These are phyloP conservation scores for Sporothrix luriei DNA, from an alignment of 2,329 filamentous ascomycete genomes.

Conservation along the genomic window DNA sequence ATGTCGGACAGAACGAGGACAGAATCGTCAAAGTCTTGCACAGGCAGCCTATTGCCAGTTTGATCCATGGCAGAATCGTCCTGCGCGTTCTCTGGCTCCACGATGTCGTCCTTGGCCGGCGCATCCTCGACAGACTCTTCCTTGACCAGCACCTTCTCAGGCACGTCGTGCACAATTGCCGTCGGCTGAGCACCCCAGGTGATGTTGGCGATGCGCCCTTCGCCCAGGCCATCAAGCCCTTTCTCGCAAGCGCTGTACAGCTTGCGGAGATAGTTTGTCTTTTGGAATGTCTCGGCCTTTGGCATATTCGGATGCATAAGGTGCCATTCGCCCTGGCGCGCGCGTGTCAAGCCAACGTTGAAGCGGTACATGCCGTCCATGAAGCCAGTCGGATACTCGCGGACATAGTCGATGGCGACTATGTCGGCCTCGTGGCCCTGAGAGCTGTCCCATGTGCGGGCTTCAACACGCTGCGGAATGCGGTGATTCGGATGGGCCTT, in stretches of 20 bases:
- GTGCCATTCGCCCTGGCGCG: slow-evolving; percentile 50
- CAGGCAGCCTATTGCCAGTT: too few relatives aligned
- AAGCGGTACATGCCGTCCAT: slow-evolving; percentile 51
- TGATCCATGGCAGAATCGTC: too few relatives aligned
- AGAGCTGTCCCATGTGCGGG: slow-evolving; percentile 50
- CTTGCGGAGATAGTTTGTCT: slow-evolving; percentile 33
- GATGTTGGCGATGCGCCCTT: slow-evolving; percentile 34
- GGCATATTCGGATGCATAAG: slow-evolving; percentile 49
- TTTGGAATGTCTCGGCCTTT: background rate
- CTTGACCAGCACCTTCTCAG: background rate
- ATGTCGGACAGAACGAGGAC: background rate
- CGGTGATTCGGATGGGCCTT: slow-evolving; percentile 38
- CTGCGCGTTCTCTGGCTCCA: too few relatives aligned
- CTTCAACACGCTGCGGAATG: slow-evolving; percentile 42
- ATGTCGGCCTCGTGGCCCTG: slow-evolving; percentile 54
- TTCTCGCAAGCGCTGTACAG: slow-evolving; percentile 33
- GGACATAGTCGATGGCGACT: slow-evolving; percentile 53
- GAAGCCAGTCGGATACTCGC: slow-evolving; percentile 46
- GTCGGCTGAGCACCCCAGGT: background rate
- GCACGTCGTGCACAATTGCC: background rate
- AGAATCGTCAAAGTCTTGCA: background rate
- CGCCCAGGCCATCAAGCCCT: slow-evolving; percentile 27
- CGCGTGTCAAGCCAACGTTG: slow-evolving; percentile 52
- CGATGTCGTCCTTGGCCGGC: too few relatives aligned
- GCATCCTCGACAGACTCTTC: too few relatives aligned